Base-by-base conservation (phyloP, 202 grass and related monocot species). In the Carex arenaria region DNA sequence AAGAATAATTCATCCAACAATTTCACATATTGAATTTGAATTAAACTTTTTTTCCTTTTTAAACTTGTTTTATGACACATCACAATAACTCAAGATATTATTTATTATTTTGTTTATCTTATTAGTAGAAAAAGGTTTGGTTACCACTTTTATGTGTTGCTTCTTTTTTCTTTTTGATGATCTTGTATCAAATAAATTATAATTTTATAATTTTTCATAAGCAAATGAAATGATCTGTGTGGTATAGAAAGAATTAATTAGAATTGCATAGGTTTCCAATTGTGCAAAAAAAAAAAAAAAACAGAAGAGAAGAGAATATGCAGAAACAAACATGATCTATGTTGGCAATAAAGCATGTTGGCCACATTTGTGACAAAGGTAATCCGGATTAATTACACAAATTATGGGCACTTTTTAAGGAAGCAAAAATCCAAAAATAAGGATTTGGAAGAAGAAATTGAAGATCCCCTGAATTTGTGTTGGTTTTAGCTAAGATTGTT, bases 311-410 rank as follows among this genome's bases (percentile, higher is more conserved):
- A 76, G 52, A 76, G 23, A 18, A 28, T 31, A 57, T 32, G 47
- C 23, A 87, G 45, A 69, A 72, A 81, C 43, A 87, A 54, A 85
- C 90, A 88, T 88, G 82, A 79, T 80, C 83, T 83, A 90, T 63
- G 57, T 34, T 90, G 81, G 28, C 82, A 72, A 83, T 67, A 90
- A 78, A 90, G 38, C 23, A 63, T 94, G 90, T 79, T 87, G 72
- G 85, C 85, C 85, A 85, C 63, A 92, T 85, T 82, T 74, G 85
- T 91, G 81, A 83, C 90, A 94, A 78, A 88, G 67, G 67, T 67
- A 18, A 76, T 70, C 73, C 38, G 80, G 69, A 80, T 59, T 73
- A 45, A 66, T 82, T 60, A 54, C n/a, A 54, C 73, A 72, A 52
- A 79, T 84, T 79, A n/a, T 69, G 60, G 65, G 69, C 42, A 86